These are phyloP conservation scores for Hyphopichia pseudoburtonii DNA, from an alignment of 1,139 yeast genomes.

Conservation along the genomic window DNA sequence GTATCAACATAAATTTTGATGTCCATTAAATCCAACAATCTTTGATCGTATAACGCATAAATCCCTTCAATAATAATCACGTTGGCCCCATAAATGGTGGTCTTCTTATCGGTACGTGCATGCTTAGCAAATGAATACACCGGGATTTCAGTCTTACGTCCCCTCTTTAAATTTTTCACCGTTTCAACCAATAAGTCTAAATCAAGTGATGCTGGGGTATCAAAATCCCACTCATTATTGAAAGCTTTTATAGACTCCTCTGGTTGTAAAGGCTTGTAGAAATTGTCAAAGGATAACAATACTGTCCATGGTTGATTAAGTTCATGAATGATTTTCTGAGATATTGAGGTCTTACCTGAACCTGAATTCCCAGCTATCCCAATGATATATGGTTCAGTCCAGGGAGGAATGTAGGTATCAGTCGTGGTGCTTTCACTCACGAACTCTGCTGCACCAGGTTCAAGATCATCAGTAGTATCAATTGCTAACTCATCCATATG, in stretches of 20 bases:
- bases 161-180: conserved; percentile 61
- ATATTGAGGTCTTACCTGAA: conserved; percentile 92
- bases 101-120: conserved; percentile 63
- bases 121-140: conserved; percentile 81
- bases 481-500: background rate
- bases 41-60: conserved; percentile 72
- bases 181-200: conserved; percentile 67
- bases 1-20: conserved; percentile 90
- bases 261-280: conserved; percentile 68
- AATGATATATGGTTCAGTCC: conserved; percentile 93
- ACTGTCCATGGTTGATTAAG: conserved; percentile 95
- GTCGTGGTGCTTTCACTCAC: no score
- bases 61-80: conserved; percentile 92
- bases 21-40: conserved; percentile 76
- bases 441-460: no score
- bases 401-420: conserved; percentile 72
- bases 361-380: conserved; percentile 96
- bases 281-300: conserved; percentile 86
- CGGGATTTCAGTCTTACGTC: conserved; percentile 66
- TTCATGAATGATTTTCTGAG: conserved; percentile 75
- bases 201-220: conserved; percentile 80
- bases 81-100: conserved; percentile 91
- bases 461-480: background rate
- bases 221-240: conserved; percentile 73
- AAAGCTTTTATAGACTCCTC: conserved; percentile 69